Evolutionary conservation across 345 rosid genomes (phyloP), one percentile per base, ranked within the genome.

Genomic region (Gossypium anomalum): DNA sequence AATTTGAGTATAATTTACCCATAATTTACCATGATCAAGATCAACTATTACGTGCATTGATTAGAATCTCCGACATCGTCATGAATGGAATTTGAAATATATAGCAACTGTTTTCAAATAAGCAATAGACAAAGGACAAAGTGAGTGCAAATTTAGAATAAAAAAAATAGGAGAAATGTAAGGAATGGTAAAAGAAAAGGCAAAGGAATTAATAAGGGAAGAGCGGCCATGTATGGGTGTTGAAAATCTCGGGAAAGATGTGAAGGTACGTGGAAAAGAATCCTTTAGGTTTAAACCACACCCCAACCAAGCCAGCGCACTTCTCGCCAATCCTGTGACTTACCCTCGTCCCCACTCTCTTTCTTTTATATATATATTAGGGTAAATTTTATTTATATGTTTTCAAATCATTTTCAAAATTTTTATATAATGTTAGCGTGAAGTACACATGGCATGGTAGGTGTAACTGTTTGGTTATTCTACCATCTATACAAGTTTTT

Each of bases 221-320:
- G 67, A 56, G 45, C 45, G n/a, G 61, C 64, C 49, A 25, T 16
- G 65, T 45, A 58, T 69, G 72, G 41, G 22, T 25, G 41, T 74
- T 76, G 61, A 69, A 73, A 73, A 80, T 76, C 78, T 77, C 78
- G 75, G 73, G 73, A 74, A 70, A 77, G 49, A 69, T 56, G 73
- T 22, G 47, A 52, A 22, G 62, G 62, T 44, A 75, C 79, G 78
- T 71, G 78, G 82, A 75, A 71, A 63, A 56, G 60, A 75, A 74
- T 74, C 75, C 51, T 58, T 44, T 49, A 0, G 16, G 22, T 17
- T 51, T 17, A 7, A 34, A 44, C 10, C 38, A 16, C 25, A 19
- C 20, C 22, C 20, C 22, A 48, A 47, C 55, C 62, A 27, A 66
- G 9, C 73, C 69, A 6, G 64, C 76, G 78, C 70, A 48, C 57